phyloP scores from a whole-genome alignment of 2,329 filamentous ascomycete species.

The Orbilia quercus region DNA sequence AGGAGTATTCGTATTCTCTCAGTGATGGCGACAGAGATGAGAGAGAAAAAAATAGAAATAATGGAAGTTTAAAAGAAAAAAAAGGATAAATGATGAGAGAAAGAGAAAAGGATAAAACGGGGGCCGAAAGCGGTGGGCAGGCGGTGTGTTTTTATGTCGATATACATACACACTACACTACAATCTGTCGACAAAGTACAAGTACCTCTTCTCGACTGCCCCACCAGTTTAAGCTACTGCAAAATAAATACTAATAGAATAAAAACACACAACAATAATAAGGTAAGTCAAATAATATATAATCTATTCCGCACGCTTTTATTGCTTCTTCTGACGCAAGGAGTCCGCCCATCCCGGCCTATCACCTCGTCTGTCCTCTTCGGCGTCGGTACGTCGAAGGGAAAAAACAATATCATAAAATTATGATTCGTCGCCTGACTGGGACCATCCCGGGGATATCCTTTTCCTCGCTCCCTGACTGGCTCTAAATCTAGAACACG shows the following conservation, averaged over 20 bases:
- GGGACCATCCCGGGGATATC: neutral
- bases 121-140: slow-evolving; percentile 50
- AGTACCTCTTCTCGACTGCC: neutral
- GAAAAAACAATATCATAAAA: too few relatives aligned
- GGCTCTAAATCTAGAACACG: too few relatives aligned
- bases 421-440: neutral
- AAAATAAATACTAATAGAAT: neutral
- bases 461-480: neutral
- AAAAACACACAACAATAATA: neutral
- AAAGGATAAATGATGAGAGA: slow-evolving; percentile 6
- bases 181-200: neutral
- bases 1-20: slow-evolving; percentile 1
- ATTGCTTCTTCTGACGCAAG: slow-evolving; percentile 41
- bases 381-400: neutral
- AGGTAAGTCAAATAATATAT: neutral
- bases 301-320: too few relatives aligned
- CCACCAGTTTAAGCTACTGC: neutral
- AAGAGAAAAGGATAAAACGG: slow-evolving; percentile 1
- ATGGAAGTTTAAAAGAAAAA: neutral
- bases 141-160: slow-evolving; percentile 2
- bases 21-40: slow-evolving; percentile 1
- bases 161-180: too few relatives aligned
- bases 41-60: neutral
- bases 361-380: slow-evolving; percentile 25
- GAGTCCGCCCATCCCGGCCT: slow-evolving; percentile 30